phyloP scores from a whole-genome alignment of 306 rosid species.

The Quercus dentata region DNA sequence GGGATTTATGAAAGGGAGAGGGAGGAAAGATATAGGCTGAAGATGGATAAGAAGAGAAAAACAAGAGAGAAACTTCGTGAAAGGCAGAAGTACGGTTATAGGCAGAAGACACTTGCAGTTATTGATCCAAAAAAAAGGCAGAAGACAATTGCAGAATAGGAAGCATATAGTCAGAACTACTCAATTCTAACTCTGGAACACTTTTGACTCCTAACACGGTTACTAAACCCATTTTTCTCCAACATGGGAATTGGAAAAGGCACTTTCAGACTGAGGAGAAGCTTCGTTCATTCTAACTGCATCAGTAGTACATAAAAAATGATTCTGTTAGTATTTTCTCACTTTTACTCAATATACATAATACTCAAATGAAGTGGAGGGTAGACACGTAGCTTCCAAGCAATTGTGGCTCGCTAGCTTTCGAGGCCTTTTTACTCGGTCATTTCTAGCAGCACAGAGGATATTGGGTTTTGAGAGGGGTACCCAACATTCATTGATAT shows the following conservation, averaged over 20 bases:
- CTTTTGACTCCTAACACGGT: not conserved
- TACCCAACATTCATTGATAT: slow-evolving; percentile 37
- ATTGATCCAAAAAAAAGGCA: slow-evolving; percentile 31
- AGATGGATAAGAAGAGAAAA: slow-evolving; percentile 97
- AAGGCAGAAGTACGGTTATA: slow-evolving; percentile 80
- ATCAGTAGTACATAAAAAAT: slow-evolving; percentile 5
- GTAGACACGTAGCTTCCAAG: slow-evolving; percentile 25
- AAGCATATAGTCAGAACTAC: slow-evolving; percentile 19
- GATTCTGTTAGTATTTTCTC: slow-evolving; percentile 17
- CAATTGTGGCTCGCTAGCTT: slow-evolving; percentile 33
- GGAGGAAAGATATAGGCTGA: slow-evolving; percentile 82
- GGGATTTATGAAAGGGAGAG: slow-evolving; percentile 92
- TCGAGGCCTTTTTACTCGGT: slow-evolving; percentile 33
- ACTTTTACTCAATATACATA: slow-evolving; percentile 38
- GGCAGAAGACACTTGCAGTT: slow-evolving; percentile 68
- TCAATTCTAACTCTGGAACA: slow-evolving; percentile 5
- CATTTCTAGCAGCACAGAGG: slow-evolving; percentile 31
- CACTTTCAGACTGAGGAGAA: slow-evolving; percentile 27
- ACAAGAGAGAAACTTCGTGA: slow-evolving; percentile 64
- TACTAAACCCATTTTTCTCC: slow-evolving; percentile 27
- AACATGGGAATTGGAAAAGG: slow-evolving; percentile 17
- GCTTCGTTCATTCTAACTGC: slow-evolving; percentile 37
- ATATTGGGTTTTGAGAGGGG: slow-evolving; percentile 28
- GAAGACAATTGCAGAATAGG: slow-evolving; percentile 72
- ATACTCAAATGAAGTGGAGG: slow-evolving; percentile 19